Conservation (phyloP, 2,329 filamentous ascomycete species). For the Aaosphaeria arxii region DNA sequence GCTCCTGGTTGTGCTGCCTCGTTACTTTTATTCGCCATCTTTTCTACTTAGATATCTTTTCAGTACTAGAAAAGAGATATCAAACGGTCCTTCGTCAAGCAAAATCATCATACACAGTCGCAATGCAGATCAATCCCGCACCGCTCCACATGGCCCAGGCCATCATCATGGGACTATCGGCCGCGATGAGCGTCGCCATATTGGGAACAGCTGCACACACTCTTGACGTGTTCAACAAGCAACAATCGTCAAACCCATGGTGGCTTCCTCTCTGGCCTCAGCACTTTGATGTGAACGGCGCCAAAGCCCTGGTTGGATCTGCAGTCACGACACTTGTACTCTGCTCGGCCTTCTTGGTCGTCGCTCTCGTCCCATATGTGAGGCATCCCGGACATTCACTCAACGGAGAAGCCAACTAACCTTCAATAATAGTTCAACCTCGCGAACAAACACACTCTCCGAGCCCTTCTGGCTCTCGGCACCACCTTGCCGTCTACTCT, state of each 20-base stretch:
- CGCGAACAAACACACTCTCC: conserved; percentile 33
- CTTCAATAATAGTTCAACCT: conserved; percentile 26
- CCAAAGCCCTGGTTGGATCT: conserved; percentile 41
- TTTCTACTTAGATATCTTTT: background rate
- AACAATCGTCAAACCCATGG: conserved; percentile 45
- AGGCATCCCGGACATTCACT: conserved; percentile 5
- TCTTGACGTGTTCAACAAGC: conserved; percentile 42
- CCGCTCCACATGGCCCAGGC: conserved; percentile 35
- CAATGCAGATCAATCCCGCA: conserved; percentile 37
- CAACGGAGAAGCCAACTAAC: background rate
- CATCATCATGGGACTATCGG: conserved; percentile 32
- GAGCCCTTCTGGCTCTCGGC: conserved; percentile 35
- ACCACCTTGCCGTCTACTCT: conserved; percentile 36
- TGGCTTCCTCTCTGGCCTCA: conserved; percentile 48
- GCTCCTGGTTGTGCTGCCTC: conserved; percentile 27
- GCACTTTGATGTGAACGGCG: conserved; percentile 46
- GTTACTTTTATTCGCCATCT: conserved; percentile 2
- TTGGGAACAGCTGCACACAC: conserved; percentile 44
- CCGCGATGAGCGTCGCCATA: conserved; percentile 40
- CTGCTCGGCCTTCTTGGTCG: conserved; percentile 33
- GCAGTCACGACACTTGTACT: conserved; percentile 37
- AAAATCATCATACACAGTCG: conserved; percentile 1
- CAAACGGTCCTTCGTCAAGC: background rate
- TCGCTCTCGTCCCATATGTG: conserved; percentile 34
- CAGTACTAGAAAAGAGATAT: too few species aligned